Base-by-base conservation (phyloP, 1,284 basidiomycete species). In the Cystobasidium pallidum region DNA sequence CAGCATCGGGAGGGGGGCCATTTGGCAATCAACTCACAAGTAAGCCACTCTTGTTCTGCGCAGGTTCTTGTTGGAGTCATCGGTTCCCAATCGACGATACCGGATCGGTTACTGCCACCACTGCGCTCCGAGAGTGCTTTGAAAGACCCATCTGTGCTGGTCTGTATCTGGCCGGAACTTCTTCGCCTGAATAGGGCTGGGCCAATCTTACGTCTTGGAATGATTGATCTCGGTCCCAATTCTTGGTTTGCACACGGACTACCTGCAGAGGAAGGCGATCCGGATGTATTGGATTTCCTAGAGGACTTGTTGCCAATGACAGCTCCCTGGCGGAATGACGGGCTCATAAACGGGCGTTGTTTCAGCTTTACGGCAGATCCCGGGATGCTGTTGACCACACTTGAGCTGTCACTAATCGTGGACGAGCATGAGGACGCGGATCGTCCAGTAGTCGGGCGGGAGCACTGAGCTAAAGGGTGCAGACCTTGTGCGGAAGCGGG, bases 31-130 rank as follows among this genome's bases (percentile, higher is more conserved):
- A 43, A 62, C 74, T 39, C 47, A 55, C 76, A 65, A 45, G 81
- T 75, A 36, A 77, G 78, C 80, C 80, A 81, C 72, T 79, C 79
- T 72, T 79, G 73, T 28, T 66, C 72, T 17, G 74, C 55, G 13
- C 39, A 70, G 45, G 73, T 76, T 26, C 80, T 74, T 21, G 79
- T 80, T 24, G 80, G 80, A 26, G 80, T 80, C 77, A 78, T 78
- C 3, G 80, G 79, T 36, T 74, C 73, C 52, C 70, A 72, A 47
- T 74, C 73, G 24, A 61, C 7, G n/a, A 43, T 45, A 8, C 21
- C 75, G 70, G 24, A 73, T 57, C 43, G 24, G 26, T 19, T 32
- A 26, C 36, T 49, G 26, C 74, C 75, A 26, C 73, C 75, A 57
- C 76, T 75, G n/a, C 71, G 59, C 52, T 72, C 61, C n/a, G 52